Percentiles rank a stretch among this genome's conserved stretches.
phyloP scores from a whole-genome alignment of 495 filamentous ascomycete species.

The Viridothelium virens region DNA sequence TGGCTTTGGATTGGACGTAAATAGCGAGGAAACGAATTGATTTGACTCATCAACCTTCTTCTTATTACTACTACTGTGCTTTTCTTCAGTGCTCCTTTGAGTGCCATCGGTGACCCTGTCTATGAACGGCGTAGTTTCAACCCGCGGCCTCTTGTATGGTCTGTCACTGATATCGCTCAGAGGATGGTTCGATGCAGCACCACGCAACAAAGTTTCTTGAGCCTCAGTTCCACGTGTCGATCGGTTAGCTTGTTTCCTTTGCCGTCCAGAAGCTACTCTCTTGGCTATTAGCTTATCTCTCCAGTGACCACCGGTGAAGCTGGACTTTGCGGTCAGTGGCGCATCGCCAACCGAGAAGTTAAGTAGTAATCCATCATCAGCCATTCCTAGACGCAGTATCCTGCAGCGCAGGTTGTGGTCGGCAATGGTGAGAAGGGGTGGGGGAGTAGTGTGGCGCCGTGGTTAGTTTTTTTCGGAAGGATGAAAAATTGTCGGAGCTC shows the following conservation, averaged over 20 bases:
- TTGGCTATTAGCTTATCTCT: conserved; percentile 76
- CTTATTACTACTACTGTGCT: not conserved
- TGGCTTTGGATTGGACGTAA: conserved; percentile 61
- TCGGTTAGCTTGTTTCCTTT: not conserved
- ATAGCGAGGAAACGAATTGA: conserved; percentile 79
- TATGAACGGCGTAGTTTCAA: conserved; percentile 20
- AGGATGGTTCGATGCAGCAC: conserved; percentile 10
- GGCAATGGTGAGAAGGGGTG: not conserved
- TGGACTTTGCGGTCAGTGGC: conserved; percentile 45
- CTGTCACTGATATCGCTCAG: conserved; percentile 22
- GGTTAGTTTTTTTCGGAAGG: not conserved
- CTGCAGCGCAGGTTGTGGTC: too few species aligned
- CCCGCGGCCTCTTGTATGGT: conserved; percentile 30
- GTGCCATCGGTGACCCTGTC: not conserved
- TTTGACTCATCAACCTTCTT: conserved; percentile 9
- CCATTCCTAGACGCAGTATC: conserved; percentile 47
- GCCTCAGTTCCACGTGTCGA: not conserved
- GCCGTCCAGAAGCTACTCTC: conserved; percentile 45
- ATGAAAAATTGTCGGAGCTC: conserved; percentile 1
- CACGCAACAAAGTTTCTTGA: conserved; percentile 1
- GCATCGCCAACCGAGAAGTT: conserved; percentile 75
- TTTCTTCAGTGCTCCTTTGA: conserved; percentile 11
- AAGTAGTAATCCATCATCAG: conserved; percentile 88
- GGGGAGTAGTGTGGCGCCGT: not conserved
- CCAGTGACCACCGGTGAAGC: conserved; percentile 86